Conservation (phyloP, 2,329 filamentous ascomycete species). For the Verticillium dahliae region DNA sequence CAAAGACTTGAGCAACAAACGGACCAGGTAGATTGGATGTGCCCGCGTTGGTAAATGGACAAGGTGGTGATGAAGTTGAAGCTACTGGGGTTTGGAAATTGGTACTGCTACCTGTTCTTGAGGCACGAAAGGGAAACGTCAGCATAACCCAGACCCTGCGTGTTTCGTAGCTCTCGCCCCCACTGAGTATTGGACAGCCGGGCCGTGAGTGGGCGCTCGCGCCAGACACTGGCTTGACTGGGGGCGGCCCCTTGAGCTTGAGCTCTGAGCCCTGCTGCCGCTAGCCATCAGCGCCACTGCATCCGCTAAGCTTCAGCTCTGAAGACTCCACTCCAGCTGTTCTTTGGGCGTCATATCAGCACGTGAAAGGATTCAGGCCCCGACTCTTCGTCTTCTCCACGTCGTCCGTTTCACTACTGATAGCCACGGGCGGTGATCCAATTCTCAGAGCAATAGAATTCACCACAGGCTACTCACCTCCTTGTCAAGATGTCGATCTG, state of each 20-base stretch:
- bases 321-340: neutral
- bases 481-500: too few relatives aligned
- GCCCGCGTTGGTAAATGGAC: constrained; percentile 1
- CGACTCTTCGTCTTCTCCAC: neutral
- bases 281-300: neutral
- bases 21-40: constrained; percentile 9
- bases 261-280: neutral
- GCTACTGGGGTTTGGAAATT: constrained; percentile 6
- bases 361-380: neutral
- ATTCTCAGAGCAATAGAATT: too few relatives aligned
- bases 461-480: too few relatives aligned
- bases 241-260: neutral
- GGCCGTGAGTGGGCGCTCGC: neutral
- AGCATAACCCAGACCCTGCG: constrained; percentile 89
- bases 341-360: neutral
- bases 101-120: neutral
- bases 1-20: neutral
- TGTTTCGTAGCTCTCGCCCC: constrained; percentile 61
- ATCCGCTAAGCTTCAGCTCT: neutral
- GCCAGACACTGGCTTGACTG: neutral
- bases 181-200: neutral
- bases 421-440: too few relatives aligned
- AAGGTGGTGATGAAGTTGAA: constrained; percentile 6
- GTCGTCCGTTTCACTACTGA: too few relatives aligned
- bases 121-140: constrained; percentile 38